Conservation (phyloP, 1,284 basidiomycete species). For the Trametes pubescens region DNA sequence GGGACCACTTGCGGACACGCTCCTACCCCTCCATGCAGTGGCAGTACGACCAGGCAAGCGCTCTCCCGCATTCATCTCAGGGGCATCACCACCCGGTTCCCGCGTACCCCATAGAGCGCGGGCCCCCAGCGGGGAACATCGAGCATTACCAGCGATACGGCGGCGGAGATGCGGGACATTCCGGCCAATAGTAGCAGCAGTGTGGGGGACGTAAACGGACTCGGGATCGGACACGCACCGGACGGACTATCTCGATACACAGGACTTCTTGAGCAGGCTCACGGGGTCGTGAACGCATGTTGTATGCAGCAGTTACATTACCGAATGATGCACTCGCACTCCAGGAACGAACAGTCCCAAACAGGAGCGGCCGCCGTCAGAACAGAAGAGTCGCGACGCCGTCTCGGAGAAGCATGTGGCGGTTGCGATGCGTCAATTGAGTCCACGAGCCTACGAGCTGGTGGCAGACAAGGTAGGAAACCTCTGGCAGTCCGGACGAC, state of each 20-base stretch:
- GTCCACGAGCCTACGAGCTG: slow-evolving; percentile 5
- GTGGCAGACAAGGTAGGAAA: slow-evolving; percentile 16
- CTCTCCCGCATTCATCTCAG: slow-evolving; percentile 29
- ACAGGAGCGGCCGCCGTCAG: slow-evolving; percentile 22
- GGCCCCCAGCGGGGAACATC: slow-evolving; percentile 24
- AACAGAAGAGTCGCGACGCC: slow-evolving; percentile 17
- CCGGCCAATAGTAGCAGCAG: slow-evolving; percentile 28
- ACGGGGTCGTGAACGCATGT: slow-evolving; percentile 16
- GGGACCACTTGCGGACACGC: slow-evolving; percentile 41
- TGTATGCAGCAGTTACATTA: slow-evolving; percentile 26
- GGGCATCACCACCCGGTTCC: slow-evolving; percentile 28
- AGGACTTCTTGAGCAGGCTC: slow-evolving; percentile 28
- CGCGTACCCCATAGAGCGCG: slow-evolving; percentile 28
- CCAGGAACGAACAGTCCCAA: slow-evolving; percentile 14
- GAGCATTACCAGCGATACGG: slow-evolving; percentile 30
- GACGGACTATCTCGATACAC: slow-evolving; percentile 22
- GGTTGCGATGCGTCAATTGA: slow-evolving; percentile 26
- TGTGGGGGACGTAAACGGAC: slow-evolving; percentile 30
- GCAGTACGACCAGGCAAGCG: slow-evolving; percentile 38
- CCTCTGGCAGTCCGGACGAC: slow-evolving; percentile 12
- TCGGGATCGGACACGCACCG: slow-evolving; percentile 31
- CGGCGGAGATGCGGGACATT: slow-evolving; percentile 31
- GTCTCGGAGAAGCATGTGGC: slow-evolving; percentile 27
- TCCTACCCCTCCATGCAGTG: slow-evolving; percentile 40
- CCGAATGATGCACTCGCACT: slow-evolving; percentile 9